Conservation (phyloP, 805 yeast species). For the Metschnikowia corniflorae region DNA sequence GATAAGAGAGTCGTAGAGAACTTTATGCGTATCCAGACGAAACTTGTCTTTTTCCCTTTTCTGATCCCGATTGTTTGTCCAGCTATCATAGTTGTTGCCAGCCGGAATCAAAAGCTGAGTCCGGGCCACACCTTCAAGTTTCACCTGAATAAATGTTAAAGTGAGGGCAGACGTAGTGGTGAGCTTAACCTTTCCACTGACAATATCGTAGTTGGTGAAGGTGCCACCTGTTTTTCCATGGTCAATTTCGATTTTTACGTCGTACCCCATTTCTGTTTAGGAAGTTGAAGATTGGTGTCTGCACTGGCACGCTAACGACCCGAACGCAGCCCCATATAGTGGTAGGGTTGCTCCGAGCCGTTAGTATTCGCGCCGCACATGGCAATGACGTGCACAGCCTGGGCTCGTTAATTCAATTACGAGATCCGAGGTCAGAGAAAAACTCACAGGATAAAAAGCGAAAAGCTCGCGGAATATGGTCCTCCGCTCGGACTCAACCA, state of each 20-base stretch:
- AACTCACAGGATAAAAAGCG: no score
- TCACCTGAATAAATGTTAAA: constrained; percentile 47
- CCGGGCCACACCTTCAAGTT: constrained; percentile 47
- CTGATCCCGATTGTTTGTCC: constrained; percentile 2
- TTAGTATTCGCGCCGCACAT: no score
- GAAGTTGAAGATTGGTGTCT: no score
- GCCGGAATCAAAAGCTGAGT: constrained; percentile 33
- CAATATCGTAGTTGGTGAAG: constrained; percentile 45
- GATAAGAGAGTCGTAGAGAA: constrained; percentile 46
- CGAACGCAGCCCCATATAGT: no score
- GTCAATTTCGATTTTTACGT: constrained; percentile 34
- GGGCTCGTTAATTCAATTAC: no score
- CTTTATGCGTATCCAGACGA: constrained; percentile 40
- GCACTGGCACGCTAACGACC: no score
- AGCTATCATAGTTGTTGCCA: background rate
- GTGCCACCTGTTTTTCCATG: constrained; percentile 25
- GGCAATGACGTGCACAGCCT: no score
- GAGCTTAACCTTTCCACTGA: constrained; percentile 40
- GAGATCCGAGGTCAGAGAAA: no score
- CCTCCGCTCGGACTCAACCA: no score
- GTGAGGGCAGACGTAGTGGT: constrained; percentile 40
- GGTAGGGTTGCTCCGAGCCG: no score
- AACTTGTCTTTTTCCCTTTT: constrained; percentile 17
- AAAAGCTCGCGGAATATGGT: no score
- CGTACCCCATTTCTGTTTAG: constrained; percentile 18